Evolutionary conservation across 495 filamentous ascomycete species (phyloP), one percentile per base, ranked within the genome.

Genomic region (Penicillium simplicissimum): DNA sequence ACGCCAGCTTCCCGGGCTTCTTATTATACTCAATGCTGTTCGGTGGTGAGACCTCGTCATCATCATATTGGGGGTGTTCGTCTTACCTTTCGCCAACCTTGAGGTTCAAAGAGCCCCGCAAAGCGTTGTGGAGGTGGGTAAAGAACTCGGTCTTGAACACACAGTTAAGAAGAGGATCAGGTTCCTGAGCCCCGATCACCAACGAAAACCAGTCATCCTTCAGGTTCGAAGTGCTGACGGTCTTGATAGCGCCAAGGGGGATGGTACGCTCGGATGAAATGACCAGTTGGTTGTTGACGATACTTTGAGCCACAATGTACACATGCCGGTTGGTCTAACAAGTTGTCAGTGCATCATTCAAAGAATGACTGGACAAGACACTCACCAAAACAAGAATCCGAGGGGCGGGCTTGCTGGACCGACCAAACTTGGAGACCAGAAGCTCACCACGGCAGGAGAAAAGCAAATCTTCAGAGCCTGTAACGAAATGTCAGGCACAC

Each of bases 151-250:
- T 98, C 80, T 99, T 99, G 73, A 99, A 88, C 33, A 96, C 78
- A 70, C 96, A 99, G 74, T 86, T 95, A 47, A 98, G 73, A 36
- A 99, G 81, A 8, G 94, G 92, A 75, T 99, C 96, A 0, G 96
- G 82, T 70, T 97, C 95, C 69, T 96, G 90, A 14, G 91, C 93
- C 36, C 93, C 93, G 43, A 96, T 83, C 4, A 94, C 89, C 52
- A 99, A 73, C 0, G 93, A 90, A 70, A 98, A 96, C 96, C 96
- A 99, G 75, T 98, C 96, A 65, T 99, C 96, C 63, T 89, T 90
- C 55, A 89, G 75, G 35, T 82, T 91, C 3, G 93, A 95, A 10
- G 86, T 78, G 66, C 91, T 84, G 63, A 97, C 81, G 65, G 87
- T 90, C 71, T 93, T 96, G 75, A 99, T 92, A 21, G 92, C 85